These are phyloP conservation scores for Hypomyces rosellus DNA, from an alignment of 2,329 filamentous ascomycete genomes.

Conservation along the genomic window DNA sequence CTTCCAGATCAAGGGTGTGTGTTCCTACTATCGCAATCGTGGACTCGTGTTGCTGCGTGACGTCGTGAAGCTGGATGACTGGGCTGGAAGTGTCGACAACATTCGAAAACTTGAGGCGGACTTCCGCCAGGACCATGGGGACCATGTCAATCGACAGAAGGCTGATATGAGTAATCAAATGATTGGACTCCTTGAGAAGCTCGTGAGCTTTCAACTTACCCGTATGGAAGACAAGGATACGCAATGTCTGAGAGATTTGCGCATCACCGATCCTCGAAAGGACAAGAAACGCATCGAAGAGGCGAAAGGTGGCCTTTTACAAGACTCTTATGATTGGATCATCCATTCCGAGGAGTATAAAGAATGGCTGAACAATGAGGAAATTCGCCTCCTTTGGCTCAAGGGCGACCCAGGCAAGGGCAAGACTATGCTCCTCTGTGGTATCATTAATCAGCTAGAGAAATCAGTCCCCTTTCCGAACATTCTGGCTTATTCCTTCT, in stretches of 20 bases:
- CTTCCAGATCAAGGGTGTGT: slow-evolving; percentile 36
- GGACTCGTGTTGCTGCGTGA: slow-evolving; percentile 21
- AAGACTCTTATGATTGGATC: slow-evolving; percentile 29
- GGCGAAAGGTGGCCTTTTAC: slow-evolving; percentile 27
- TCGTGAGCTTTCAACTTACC: neutral
- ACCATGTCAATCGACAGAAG: slow-evolving; percentile 6
- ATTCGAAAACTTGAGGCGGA: slow-evolving; percentile 22
- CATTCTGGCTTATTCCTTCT: slow-evolving; percentile 12
- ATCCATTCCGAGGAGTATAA: slow-evolving; percentile 21
- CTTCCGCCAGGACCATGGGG: slow-evolving; percentile 10
- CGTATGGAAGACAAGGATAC: neutral
- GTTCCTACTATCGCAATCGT: slow-evolving; percentile 26
- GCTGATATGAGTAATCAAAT: neutral
- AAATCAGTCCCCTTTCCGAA: neutral
- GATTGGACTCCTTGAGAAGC: neutral
- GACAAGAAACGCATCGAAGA: slow-evolving; percentile 29
- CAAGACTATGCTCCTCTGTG: slow-evolving; percentile 38
- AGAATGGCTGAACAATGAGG: slow-evolving; percentile 7
- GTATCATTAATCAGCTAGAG: slow-evolving; percentile 22
- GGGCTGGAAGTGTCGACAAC: slow-evolving; percentile 23
- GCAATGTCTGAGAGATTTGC: slow-evolving; percentile 13
- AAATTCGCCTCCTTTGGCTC: slow-evolving; percentile 29
- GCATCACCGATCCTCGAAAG: slow-evolving; percentile 21
- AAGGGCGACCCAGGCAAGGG: slow-evolving; percentile 36
- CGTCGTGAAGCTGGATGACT: slow-evolving; percentile 27